These are phyloP conservation scores for Neonectria faginata DNA, from an alignment of 2,329 filamentous ascomycete genomes.

Conservation along the genomic window DNA sequence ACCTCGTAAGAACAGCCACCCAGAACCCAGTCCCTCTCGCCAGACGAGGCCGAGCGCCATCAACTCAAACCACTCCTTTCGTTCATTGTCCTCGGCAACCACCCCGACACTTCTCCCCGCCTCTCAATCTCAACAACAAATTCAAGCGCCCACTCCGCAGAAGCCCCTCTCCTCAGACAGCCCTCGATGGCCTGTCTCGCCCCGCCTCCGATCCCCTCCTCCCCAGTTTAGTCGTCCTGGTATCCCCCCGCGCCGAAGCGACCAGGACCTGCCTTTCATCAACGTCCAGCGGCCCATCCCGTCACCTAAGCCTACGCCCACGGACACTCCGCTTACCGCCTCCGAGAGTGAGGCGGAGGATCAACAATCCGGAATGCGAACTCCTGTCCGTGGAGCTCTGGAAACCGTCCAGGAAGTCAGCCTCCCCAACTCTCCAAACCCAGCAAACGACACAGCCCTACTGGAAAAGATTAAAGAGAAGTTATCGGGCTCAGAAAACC, in stretches of 20 bases:
- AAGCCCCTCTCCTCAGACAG: slow-evolving; percentile 68
- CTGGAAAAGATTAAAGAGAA: slow-evolving; percentile 66
- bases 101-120: slow-evolving; percentile 74
- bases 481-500: slow-evolving; percentile 55
- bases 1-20: slow-evolving; percentile 73
- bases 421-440: slow-evolving; percentile 76
- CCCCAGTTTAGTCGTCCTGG: slow-evolving; percentile 64
- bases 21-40: slow-evolving; percentile 73
- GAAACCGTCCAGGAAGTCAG: slow-evolving; percentile 95
- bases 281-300: slow-evolving; percentile 65
- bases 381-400: slow-evolving; percentile 72
- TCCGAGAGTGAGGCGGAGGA: slow-evolving; percentile 68
- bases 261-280: slow-evolving; percentile 64
- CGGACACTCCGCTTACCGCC: slow-evolving; percentile 51
- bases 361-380: slow-evolving; percentile 63
- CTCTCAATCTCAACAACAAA: slow-evolving; percentile 68
- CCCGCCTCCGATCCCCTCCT: slow-evolving; percentile 81
- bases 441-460: slow-evolving; percentile 56
- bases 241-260: slow-evolving; percentile 59
- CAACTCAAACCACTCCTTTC: slow-evolving; percentile 72
- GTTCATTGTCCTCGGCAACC: slow-evolving; percentile 74
- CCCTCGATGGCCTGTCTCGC: slow-evolving; percentile 81
- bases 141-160: slow-evolving; percentile 72
- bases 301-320: slow-evolving; percentile 57
- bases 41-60: slow-evolving; percentile 63